phyloP scores from a whole-genome alignment of 163 green algal genomes.

The Coccomyxa subellipsoidea region DNA sequence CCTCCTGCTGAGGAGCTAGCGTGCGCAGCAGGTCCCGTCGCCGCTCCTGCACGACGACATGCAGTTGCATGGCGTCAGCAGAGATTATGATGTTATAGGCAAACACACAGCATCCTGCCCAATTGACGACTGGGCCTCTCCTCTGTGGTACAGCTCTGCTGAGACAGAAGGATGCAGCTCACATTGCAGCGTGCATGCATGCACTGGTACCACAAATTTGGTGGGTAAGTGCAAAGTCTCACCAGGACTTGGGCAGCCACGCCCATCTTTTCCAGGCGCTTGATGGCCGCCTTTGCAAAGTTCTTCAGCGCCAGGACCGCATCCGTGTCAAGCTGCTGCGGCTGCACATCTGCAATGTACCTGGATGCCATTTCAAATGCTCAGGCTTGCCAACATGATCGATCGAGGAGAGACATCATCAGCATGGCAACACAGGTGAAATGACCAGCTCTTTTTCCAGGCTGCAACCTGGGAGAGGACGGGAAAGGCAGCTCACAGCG shows the following conservation, averaged over 20 bases:
- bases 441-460: background rate
- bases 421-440: background rate
- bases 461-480: background rate
- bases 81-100: too few relatives aligned
- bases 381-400: background rate
- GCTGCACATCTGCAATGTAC: background rate
- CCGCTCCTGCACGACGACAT: background rate
- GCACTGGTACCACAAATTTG: background rate
- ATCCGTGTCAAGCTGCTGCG: background rate
- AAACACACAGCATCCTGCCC: too few relatives aligned
- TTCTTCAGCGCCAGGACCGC: background rate
- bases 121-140: too few relatives aligned
- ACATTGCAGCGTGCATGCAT: background rate
- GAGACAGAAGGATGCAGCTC: too few relatives aligned
- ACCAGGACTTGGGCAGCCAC: background rate
- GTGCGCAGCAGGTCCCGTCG: background rate
- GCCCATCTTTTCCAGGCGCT: background rate
- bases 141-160: too few relatives aligned
- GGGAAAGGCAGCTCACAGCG: background rate
- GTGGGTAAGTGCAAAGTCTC: background rate
- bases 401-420: background rate
- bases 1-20: background rate
- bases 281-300: background rate
- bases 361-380: background rate
- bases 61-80: background rate